Base-by-base conservation (phyloP, 2,329 filamentous ascomycete genomes). In the Endoconidiophora polonica region DNA sequence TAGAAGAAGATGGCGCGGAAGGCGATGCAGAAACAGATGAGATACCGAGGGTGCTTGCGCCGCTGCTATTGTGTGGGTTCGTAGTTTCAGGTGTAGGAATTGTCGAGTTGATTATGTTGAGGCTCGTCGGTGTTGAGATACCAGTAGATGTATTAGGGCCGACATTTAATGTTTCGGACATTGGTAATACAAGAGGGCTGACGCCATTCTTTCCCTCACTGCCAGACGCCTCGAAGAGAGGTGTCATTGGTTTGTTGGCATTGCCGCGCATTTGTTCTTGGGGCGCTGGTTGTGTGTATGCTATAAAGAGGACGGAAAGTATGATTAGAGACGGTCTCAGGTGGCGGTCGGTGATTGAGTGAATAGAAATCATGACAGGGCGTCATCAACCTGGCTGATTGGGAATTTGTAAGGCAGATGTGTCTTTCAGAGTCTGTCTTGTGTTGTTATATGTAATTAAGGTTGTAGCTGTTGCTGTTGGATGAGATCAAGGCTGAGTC, bases 271-370 rank as follows among this genome's bases (percentile, higher is more conserved):
- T 36, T 61, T 56, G 37, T 61, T 64, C 57, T 69, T 77, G 46
- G 1, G 77, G 75, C 2, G 72, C 67, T 10, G 71, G 68, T 50
- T 76, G 70, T 41, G 77, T 81, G 58, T 81, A 81, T 52, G 81
- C 77, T 80, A 55, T 20, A 44, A n/a, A 23, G 14, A 36, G n/a
- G 29, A n/a, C 14, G 24, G 26, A 29, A 33, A 14, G 3, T 36
- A 16, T 26, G 26, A 23, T 20, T 23, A 24, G 26, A 20, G 16
- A 33, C 10, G 4, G 22, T 43, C 12, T 16, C 6, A 23, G 41
- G 20, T 41, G 20, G 18, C 18, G 20, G 20, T 40, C 18, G 20
- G 20, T 40, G n/a, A 40, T 40, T 40, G n/a, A 18, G 23, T 43
- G 20, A 18, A 10, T 43, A 22, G 10, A 43, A 18, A 23, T 43